Base-by-base conservation (phyloP, 2,329 filamentous ascomycete genomes). In the Thyridium curvatum region DNA sequence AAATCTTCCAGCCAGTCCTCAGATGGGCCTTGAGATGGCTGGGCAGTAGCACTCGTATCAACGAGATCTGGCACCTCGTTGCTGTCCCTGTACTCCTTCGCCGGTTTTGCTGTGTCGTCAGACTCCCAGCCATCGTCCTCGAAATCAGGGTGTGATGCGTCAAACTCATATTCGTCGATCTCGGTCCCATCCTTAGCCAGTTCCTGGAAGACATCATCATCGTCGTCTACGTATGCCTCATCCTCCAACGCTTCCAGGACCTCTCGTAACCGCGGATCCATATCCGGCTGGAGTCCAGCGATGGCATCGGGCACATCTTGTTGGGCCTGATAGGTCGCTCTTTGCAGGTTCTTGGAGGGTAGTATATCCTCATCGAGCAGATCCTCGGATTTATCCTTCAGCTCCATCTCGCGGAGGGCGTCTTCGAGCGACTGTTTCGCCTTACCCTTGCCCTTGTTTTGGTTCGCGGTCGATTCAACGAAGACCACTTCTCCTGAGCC, bases 181-280 rank as follows among this genome's bases (percentile, higher is more conserved):
- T 68, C 71, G 50, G 72, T 61, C 8, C 64, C 59, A 28, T 65
- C 65, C 41, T 66, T 64, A 21, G 70, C 59, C 13, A 69, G 53
- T 40, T 59, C 59, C 40, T 68, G 78, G 60, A 98, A 97, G 37
- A 97, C 65, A 40, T 93, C 86, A n/a, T 93, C 86, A 29, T 91
- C 78, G 7, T 86, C 74, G 35, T 86, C 91, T 2, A 98, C 90
- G 55, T 88, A 98, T 3, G 85, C 91, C 17, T 98, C 93, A 54
- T 98, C 93, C 35, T 98, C 93, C 21, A 98, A 67, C 10, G 93
- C 93, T 62, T 96, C 90, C 17, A 98, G 66, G 5, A 90, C 89
- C 60, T 98, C 93, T 34, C 93, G 77, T 49, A 98, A 60, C 30
- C 91, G 75, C 3, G 90, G 90, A 54, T 98, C 94, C 93, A 98